phyloP scores from a whole-genome alignment of 768 basidiomycete species.

The Mycena capillaripes region DNA sequence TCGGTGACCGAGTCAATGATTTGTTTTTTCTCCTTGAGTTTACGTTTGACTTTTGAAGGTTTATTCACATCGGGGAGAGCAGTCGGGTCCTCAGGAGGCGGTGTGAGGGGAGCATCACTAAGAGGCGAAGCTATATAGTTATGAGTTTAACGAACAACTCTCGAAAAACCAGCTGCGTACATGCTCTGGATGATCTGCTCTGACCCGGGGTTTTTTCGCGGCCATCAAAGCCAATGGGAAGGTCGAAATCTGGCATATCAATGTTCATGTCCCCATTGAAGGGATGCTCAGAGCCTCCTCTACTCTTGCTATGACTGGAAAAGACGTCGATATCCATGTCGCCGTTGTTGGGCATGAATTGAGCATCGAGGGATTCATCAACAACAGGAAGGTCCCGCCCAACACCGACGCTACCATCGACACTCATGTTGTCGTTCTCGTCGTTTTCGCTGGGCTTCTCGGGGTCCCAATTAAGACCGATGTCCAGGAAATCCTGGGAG shows the following conservation, averaged over 20 bases:
- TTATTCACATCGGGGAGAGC: constrained; percentile 65
- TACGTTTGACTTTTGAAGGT: constrained; percentile 58
- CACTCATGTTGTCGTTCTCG: constrained; percentile 65
- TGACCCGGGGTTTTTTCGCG: constrained; percentile 71
- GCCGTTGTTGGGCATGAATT: constrained; percentile 64
- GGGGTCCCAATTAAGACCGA: constrained; percentile 77
- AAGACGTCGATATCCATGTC: constrained; percentile 73
- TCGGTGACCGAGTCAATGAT: constrained; percentile 94
- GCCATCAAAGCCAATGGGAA: constrained; percentile 65
- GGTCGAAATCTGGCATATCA: constrained; percentile 59
- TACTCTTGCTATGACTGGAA: constrained; percentile 71
- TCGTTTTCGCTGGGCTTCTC: constrained; percentile 48
- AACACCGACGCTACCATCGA: constrained; percentile 76
- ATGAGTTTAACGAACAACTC: not conserved
- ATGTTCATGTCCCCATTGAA: constrained; percentile 69
- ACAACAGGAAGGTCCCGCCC: constrained; percentile 77
- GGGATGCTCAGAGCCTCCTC: constrained; percentile 76
- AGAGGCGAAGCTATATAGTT: constrained; percentile 75
- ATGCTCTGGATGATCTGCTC: constrained; percentile 75
- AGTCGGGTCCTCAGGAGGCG: constrained; percentile 72
- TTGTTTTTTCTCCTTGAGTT: constrained; percentile 83
- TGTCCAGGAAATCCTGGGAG: constrained; percentile 86
- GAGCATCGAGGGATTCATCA: constrained; percentile 73
- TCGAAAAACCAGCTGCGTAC: constrained; percentile 57
- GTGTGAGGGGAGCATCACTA: constrained; percentile 82